Base-by-base conservation (phyloP, 306 rosid genomes). In the Lotus japonicus region DNA sequence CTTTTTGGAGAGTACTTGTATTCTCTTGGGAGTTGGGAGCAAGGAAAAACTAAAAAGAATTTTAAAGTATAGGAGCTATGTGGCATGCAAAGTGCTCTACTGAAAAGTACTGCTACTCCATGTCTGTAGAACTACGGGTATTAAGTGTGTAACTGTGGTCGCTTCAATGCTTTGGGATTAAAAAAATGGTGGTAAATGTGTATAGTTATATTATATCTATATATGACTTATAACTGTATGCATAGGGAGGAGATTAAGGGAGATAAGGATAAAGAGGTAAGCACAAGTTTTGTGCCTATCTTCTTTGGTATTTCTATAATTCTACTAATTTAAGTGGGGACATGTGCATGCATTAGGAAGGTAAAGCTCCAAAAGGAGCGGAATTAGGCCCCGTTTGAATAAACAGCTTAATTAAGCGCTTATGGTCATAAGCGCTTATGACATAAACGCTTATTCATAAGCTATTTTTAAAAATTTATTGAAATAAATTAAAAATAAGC, bases 71-170 rank as follows among this genome's bases (percentile, higher is more conserved):
- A 13, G 68, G 51, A 52, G n/a, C n/a, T n/a, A n/a, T n/a, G n/a
- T n/a, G n/a, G n/a, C 58, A 68, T 61, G 76, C 66, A 53, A 18
- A 76, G 71, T 52, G 54, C 36, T 31, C 9, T 36, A 8, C 54
- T 13, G 21, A 38, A 66, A 66, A 75, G 73, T 65, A 54, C 26
- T 21, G 26, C 26, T 21, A 21, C 26, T 1, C 44, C 50, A 67
- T 70, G 64, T 59, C 41, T 68, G 45, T 52, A 33, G 53, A 51
- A 68, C 41, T 16, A 68, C 12, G 42, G 70, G 48, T 58, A 18
- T 60, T 58, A 39, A 49, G 74, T 74, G 80, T 76, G 74, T 75
- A 58, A 41, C 61, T 59, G 39, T 48, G n/a, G n/a, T n/a, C n/a
- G n/a, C n/a, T n/a, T n/a, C n/a, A n/a, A n/a, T n/a, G n/a, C n/a